phyloP scores from a whole-genome alignment of 495 filamentous ascomycete genomes.

The Xylaria sp. region DNA sequence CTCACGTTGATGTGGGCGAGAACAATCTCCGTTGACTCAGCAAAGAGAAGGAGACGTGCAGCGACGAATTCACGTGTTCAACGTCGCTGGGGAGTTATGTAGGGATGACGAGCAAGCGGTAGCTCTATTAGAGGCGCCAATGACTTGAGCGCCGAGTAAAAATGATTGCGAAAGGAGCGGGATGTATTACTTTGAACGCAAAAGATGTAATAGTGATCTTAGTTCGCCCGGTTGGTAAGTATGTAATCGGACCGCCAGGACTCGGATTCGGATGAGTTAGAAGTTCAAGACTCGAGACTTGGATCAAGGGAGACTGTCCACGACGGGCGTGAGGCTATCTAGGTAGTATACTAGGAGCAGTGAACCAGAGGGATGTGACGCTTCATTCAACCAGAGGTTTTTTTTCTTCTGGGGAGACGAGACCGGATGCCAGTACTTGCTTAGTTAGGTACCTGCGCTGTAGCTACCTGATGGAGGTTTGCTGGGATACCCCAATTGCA shows the following conservation, averaged over 20 bases:
- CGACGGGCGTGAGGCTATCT: neutral
- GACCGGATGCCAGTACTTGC: neutral
- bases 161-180: neutral
- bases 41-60: constrained; percentile 47
- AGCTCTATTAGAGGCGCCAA: constrained; percentile 17
- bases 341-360: neutral
- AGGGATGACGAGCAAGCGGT: neutral
- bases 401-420: constrained; percentile 20
- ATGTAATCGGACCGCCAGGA: constrained; percentile 8
- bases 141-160: constrained; percentile 16
- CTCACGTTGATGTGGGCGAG: constrained; percentile 6
- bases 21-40: constrained; percentile 46
- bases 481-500: constrained; percentile 1
- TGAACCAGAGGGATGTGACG: constrained; percentile 17
- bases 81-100: constrained; percentile 5
- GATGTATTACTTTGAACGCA: constrained; percentile 3
- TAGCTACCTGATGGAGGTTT: neutral
- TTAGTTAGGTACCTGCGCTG: neutral
- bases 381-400: constrained; percentile 5
- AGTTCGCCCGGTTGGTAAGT: constrained; percentile 7
- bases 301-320: constrained; percentile 2
- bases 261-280: neutral
- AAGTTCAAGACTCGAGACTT: constrained; percentile 12
- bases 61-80: constrained; percentile 5
- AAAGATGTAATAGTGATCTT: neutral